Conservation (phyloP, 129 eudicot genomes). For the Saussurea involucrata region DNA sequence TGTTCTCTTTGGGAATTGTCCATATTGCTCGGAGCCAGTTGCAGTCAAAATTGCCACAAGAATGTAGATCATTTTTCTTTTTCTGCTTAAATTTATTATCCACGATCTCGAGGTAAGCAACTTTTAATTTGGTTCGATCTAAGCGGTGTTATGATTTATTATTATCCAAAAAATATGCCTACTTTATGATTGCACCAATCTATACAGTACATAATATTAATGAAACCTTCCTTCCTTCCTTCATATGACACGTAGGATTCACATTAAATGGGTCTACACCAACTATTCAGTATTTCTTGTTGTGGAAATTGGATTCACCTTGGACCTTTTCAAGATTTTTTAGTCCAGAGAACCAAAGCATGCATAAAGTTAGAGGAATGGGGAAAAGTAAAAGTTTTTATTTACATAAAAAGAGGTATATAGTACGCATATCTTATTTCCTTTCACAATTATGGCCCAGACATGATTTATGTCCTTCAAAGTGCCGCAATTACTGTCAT, state of each 20-base stretch:
- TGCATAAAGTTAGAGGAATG: constrained; percentile 29
- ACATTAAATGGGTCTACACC: not conserved
- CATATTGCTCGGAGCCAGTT: constrained; percentile 79
- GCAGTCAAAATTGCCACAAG: constrained; percentile 55
- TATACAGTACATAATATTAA: not conserved
- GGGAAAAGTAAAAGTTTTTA: constrained; percentile 34
- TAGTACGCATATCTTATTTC: constrained; percentile 24
- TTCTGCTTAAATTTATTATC: not conserved
- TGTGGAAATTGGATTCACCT: not conserved
- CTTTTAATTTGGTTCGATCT: not conserved
- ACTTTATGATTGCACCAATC: not conserved
- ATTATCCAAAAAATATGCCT: not conserved
- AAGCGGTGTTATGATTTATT: not conserved
- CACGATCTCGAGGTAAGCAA: not conserved
- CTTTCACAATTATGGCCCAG: constrained; percentile 28
- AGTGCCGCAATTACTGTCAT: constrained; percentile 8
- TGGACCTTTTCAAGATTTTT: constrained; percentile 10
- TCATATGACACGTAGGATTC: not conserved
- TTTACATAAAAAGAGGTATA: constrained; percentile 21
- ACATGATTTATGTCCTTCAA: constrained; percentile 24
- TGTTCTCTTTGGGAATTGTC: constrained; percentile 82
- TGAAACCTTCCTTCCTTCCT: not conserved
- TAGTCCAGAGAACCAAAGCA: constrained; percentile 15
- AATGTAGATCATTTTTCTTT: constrained; percentile 29
- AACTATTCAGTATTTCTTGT: not conserved